Conservation (phyloP, 2,329 filamentous ascomycete genomes). For the Paracamarosporium sp. region DNA sequence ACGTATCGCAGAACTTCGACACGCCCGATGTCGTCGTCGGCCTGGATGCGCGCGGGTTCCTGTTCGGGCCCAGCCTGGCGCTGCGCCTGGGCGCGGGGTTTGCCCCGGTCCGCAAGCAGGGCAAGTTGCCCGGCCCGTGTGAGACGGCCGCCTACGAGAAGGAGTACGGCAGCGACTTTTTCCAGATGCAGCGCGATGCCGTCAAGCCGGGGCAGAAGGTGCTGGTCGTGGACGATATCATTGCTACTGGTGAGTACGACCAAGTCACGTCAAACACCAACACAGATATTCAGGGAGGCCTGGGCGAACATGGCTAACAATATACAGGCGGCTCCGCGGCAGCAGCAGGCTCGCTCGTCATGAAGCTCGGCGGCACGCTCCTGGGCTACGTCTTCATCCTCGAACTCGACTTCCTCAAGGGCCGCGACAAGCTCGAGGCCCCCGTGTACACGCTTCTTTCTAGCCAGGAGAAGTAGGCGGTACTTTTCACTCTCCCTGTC, state of each 20-base stretch:
- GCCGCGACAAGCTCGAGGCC: slow-evolving; percentile 84
- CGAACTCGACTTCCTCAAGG: slow-evolving; percentile 92
- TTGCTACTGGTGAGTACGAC: slow-evolving; percentile 82
- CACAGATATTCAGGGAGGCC: too few relatives aligned
- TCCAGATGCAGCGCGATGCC: slow-evolving; percentile 91
- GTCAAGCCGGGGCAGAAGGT: slow-evolving; percentile 88
- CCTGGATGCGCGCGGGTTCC: slow-evolving; percentile 91
- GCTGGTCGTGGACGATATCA: slow-evolving; percentile 95
- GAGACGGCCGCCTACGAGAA: slow-evolving; percentile 88
- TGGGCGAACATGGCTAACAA: slow-evolving; percentile 15
- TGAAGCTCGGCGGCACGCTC: slow-evolving; percentile 83
- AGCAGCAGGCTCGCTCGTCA: slow-evolving; percentile 85
- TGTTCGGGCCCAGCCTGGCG: slow-evolving; percentile 91
- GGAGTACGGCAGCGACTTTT: slow-evolving; percentile 94
- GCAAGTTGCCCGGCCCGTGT: slow-evolving; percentile 91
- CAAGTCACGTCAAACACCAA: too few relatives aligned
- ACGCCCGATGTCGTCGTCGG: slow-evolving; percentile 91
- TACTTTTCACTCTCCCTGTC: too few relatives aligned
- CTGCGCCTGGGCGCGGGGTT: slow-evolving; percentile 83
- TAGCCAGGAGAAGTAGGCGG: slow-evolving; percentile 58
- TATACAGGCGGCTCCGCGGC: slow-evolving; percentile 82
- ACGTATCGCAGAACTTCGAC: slow-evolving; percentile 71
- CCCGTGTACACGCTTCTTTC: slow-evolving; percentile 84
- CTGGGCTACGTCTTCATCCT: slow-evolving; percentile 94
- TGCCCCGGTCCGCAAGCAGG: slow-evolving; percentile 91